Evolutionary conservation across 2,329 filamentous ascomycete species (phyloP).

Genomic region (Allantophomopsis lycopodina): DNA sequence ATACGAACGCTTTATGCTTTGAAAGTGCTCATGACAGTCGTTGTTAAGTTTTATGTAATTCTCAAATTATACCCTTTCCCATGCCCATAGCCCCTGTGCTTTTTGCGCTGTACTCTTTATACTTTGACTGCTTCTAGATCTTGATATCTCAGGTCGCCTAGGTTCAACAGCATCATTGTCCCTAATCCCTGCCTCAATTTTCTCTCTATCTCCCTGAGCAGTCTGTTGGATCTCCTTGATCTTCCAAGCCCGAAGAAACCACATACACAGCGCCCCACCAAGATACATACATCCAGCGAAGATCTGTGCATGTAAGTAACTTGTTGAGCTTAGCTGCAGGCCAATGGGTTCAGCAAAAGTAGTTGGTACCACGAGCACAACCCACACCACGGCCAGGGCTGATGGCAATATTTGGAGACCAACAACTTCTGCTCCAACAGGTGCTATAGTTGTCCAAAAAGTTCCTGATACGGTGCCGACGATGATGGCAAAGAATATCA

Average conservation of each 20-base stretch:
- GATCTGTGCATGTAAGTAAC: slow-evolving; percentile 42
- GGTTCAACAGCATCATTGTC: slow-evolving; percentile 7
- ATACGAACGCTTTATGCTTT: too few species aligned
- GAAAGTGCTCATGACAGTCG: too few species aligned
- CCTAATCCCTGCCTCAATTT: slow-evolving; percentile 4
- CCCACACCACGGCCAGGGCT: slow-evolving; percentile 57
- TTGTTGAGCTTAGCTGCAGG: slow-evolving; percentile 32
- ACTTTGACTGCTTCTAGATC: slow-evolving; percentile 6
- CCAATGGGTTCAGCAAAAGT: slow-evolving; percentile 52
- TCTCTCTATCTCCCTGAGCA: slow-evolving; percentile 3
- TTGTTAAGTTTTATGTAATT: too few species aligned
- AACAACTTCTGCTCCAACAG: slow-evolving; percentile 62
- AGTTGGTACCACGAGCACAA: slow-evolving; percentile 55
- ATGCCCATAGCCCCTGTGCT: slow-evolving; percentile 11
- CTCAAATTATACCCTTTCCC: slow-evolving; percentile 5
- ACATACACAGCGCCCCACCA: slow-evolving; percentile 35
- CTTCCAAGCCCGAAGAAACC: slow-evolving; percentile 46
- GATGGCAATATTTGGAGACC: slow-evolving; percentile 56
- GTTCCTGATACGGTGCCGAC: slow-evolving; percentile 55
- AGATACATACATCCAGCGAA: slow-evolving; percentile 50
- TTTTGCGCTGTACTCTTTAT: slow-evolving; percentile 9
- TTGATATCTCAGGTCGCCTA: slow-evolving; percentile 2
- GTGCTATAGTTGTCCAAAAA: slow-evolving; percentile 56
- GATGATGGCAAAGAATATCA: slow-evolving; percentile 58
- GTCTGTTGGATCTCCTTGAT: slow-evolving; percentile 33